phyloP scores from a whole-genome alignment of 2,329 filamentous ascomycete genomes.

The Colletotrichum sublineola region DNA sequence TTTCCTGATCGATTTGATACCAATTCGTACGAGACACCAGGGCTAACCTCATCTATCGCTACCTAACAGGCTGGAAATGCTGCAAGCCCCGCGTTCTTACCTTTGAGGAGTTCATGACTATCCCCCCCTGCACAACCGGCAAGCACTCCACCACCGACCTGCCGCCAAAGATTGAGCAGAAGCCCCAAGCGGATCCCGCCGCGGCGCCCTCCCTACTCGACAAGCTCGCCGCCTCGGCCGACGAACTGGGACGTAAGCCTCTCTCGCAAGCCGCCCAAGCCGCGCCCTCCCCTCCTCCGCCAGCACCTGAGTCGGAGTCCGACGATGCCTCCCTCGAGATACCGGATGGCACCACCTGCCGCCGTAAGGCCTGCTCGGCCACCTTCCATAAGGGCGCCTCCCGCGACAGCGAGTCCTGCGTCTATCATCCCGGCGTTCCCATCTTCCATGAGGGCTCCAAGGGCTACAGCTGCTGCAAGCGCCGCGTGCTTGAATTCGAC shows the following conservation, averaged over 20 bases:
- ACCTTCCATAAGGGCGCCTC: constrained; percentile 72
- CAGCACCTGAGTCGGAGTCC: constrained; percentile 83
- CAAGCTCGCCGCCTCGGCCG: constrained; percentile 58
- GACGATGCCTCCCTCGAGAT: constrained; percentile 84
- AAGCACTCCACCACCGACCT: constrained; percentile 90
- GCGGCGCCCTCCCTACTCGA: constrained; percentile 57
- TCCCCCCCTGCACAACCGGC: constrained; percentile 92
- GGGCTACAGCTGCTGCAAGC: constrained; percentile 97
- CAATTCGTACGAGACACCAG: constrained; percentile 19
- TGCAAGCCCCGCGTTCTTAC: constrained; percentile 97
- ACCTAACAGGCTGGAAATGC: constrained; percentile 90
- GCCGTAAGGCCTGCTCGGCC: constrained; percentile 79
- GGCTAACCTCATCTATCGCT: constrained; percentile 38
- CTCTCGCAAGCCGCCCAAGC: constrained; percentile 56
- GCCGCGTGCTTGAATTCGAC: constrained; percentile 94
- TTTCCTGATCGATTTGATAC: constrained; percentile 5
- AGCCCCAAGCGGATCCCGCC: constrained; percentile 51
- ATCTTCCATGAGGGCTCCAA: constrained; percentile 99
- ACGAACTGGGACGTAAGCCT: constrained; percentile 57
- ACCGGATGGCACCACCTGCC: constrained; percentile 80
- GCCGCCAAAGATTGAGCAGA: constrained; percentile 73
- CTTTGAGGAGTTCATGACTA: constrained; percentile 97
- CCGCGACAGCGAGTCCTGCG: constrained; percentile 81
- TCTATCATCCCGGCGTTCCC: constrained; percentile 89
- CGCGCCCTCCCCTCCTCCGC: constrained; percentile 67